Conservation (phyloP, 177 flowering plant species). For the Telopea speciosissima region DNA sequence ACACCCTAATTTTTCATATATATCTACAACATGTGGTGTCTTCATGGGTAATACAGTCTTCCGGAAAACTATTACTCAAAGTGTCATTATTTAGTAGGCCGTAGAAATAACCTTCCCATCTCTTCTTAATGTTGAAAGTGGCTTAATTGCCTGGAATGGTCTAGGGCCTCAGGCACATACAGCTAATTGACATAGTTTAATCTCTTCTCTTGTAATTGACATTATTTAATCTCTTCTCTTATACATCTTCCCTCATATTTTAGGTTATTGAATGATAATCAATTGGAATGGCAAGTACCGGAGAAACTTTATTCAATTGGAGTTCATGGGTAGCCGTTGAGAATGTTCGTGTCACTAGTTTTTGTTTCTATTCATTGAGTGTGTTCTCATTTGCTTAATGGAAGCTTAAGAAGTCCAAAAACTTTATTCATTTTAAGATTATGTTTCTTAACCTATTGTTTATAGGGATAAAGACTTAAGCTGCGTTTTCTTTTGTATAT, state of each 20-base stretch:
- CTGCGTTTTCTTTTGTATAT: too few species aligned
- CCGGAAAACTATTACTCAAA: too few species aligned
- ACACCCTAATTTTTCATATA: too few species aligned
- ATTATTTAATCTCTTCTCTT: background rate
- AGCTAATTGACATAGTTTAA: too few species aligned
- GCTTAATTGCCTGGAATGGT: too few species aligned
- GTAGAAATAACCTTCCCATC: too few species aligned
- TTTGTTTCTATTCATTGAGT: background rate
- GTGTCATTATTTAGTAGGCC: too few species aligned
- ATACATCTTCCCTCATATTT: slow-evolving; percentile 4
- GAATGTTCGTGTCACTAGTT: slow-evolving; percentile 39
- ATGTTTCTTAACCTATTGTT: background rate
- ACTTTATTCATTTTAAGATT: background rate
- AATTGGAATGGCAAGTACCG: slow-evolving; percentile 79
- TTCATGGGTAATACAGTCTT: too few species aligned
- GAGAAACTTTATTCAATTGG: slow-evolving; percentile 83
- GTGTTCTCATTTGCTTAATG: background rate
- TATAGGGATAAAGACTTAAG: background rate
- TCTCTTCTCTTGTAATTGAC: too few species aligned
- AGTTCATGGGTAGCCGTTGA: slow-evolving; percentile 94
- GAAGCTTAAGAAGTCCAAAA: background rate
- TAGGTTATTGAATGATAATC: slow-evolving; percentile 80
- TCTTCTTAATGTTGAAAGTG: too few species aligned
- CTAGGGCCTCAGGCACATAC: too few species aligned
- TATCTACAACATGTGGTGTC: too few species aligned